phyloP scores from a whole-genome alignment of 2,329 filamentous ascomycete genomes.

The Aspergillus sp. region DNA sequence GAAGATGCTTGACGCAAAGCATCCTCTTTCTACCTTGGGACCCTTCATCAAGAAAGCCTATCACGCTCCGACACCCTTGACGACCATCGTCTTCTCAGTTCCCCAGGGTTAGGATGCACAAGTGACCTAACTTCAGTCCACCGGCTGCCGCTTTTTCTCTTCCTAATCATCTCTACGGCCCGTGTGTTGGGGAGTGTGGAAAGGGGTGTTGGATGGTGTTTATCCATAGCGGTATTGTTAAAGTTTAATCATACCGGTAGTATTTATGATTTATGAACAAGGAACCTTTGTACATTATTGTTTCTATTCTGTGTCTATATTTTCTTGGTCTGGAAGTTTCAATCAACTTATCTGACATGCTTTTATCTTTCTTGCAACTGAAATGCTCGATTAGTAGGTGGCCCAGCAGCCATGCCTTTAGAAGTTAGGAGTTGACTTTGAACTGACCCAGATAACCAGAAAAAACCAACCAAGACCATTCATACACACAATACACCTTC shows the following conservation, averaged over 20 bases:
- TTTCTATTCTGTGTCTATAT: slow-evolving; percentile 6
- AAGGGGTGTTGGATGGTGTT: neutral
- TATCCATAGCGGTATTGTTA: slow-evolving; percentile 8
- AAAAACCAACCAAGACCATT: neutral
- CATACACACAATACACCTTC: too few species aligned
- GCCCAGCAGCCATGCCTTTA: too few species aligned
- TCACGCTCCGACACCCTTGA: neutral
- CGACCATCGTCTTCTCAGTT: neutral
- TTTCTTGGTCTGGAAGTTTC: neutral
- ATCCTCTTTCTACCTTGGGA: neutral
- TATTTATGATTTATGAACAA: slow-evolving; percentile 12
- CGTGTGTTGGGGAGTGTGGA: neutral
- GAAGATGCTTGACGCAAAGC: neutral
- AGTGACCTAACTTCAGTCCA: neutral
- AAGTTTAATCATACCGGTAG: slow-evolving; percentile 7
- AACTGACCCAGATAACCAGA: neutral
- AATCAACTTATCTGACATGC: neutral
- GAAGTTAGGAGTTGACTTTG: neutral
- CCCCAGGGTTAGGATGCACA: neutral
- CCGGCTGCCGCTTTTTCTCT: neutral
- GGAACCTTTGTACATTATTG: slow-evolving; percentile 11
- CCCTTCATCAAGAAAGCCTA: neutral
- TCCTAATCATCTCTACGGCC: neutral
- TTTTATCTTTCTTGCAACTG: neutral
- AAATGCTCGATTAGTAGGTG: too few species aligned